A percentile compares a stretch with the other conserved stretches of the same genome.
Evolutionary conservation across 2,329 filamentous ascomycete genomes (phyloP).

Genomic region (Microdochium bolleyi): DNA sequence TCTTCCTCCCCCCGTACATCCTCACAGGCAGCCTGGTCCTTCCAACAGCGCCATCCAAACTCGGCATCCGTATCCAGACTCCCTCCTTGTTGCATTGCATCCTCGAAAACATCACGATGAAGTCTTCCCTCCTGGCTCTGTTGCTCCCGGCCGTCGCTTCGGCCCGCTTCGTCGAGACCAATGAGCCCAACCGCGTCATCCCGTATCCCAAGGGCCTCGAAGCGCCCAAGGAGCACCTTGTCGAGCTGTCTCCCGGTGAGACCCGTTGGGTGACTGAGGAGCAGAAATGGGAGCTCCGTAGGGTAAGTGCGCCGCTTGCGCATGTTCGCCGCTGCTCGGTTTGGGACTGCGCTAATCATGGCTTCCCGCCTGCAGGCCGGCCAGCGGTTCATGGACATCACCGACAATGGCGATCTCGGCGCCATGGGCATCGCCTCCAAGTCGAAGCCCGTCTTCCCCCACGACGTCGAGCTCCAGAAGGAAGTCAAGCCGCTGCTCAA

Average conservation of each 20-base stretch:
- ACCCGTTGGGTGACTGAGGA: slow-evolving; percentile 87
- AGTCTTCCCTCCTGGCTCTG: slow-evolving; percentile 43
- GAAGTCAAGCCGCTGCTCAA: slow-evolving; percentile 60
- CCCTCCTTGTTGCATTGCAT: slow-evolving; percentile 10
- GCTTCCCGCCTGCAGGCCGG: slow-evolving; percentile 52
- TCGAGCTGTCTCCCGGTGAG: slow-evolving; percentile 79
- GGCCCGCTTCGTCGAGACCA: slow-evolving; percentile 47
- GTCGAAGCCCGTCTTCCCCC: slow-evolving; percentile 55
- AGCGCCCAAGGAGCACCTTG: slow-evolving; percentile 52
- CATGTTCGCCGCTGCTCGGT: not conserved
- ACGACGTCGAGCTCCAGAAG: slow-evolving; percentile 55
- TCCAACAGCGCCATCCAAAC: too few species aligned
- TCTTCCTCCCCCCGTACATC: not conserved
- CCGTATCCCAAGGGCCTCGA: slow-evolving; percentile 32
- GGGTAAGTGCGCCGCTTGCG: slow-evolving; percentile 45
- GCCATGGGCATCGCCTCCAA: slow-evolving; percentile 24
- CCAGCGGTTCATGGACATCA: slow-evolving; percentile 91
- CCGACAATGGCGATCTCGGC: slow-evolving; percentile 61
- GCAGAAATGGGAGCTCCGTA: slow-evolving; percentile 85
- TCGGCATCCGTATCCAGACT: slow-evolving; percentile 39
- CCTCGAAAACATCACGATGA: slow-evolving; percentile 14
- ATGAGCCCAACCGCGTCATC: slow-evolving; percentile 42
- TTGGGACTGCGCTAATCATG: slow-evolving; percentile 3
- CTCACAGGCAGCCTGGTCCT: not conserved
- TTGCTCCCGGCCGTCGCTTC: slow-evolving; percentile 43